Conservation (phyloP, 2,329 filamentous ascomycete genomes). For the Monosporascus sp. region DNA sequence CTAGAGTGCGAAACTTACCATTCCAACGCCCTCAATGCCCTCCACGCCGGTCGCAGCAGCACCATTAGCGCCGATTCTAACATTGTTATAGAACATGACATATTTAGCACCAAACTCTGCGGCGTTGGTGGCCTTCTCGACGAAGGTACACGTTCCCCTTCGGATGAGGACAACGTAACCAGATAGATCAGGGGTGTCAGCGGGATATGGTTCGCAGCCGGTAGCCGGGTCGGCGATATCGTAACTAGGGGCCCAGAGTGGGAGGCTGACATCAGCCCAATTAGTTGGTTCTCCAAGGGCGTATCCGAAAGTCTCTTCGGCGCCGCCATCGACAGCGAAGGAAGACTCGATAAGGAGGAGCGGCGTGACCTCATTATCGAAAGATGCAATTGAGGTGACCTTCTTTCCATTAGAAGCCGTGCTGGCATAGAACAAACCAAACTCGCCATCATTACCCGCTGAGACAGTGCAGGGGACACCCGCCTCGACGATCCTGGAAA, state of each 20-base stretch:
- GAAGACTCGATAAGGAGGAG: constrained; percentile 36
- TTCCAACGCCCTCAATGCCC: constrained; percentile 17
- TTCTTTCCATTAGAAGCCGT: constrained; percentile 43
- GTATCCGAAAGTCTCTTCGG: constrained; percentile 36
- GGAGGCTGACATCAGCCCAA: constrained; percentile 43
- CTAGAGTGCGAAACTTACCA: constrained; percentile 13
- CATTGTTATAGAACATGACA: constrained; percentile 58
- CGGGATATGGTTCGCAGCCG: constrained; percentile 48
- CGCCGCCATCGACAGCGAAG: constrained; percentile 34
- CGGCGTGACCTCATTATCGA: constrained; percentile 42
- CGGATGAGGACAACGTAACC: constrained; percentile 55
- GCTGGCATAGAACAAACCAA: constrained; percentile 45
- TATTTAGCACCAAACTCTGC: constrained; percentile 53
- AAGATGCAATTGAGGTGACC: constrained; percentile 45
- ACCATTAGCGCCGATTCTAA: constrained; percentile 28
- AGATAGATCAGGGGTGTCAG: constrained; percentile 51
- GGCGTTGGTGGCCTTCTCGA: constrained; percentile 48
- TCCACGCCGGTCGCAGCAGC: constrained; percentile 22
- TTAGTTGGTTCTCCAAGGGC: constrained; percentile 34
- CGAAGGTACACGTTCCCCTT: constrained; percentile 53
- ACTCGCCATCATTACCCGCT: constrained; percentile 45
- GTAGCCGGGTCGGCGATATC: constrained; percentile 44
- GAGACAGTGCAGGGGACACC: constrained; percentile 50
- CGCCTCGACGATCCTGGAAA: constrained; percentile 47
- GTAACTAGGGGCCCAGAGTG: constrained; percentile 45